Percentiles rank a stretch among this genome's conserved stretches.
Conservation (phyloP, 163 green algal genomes). For the Scenedesmus sp. region DNA sequence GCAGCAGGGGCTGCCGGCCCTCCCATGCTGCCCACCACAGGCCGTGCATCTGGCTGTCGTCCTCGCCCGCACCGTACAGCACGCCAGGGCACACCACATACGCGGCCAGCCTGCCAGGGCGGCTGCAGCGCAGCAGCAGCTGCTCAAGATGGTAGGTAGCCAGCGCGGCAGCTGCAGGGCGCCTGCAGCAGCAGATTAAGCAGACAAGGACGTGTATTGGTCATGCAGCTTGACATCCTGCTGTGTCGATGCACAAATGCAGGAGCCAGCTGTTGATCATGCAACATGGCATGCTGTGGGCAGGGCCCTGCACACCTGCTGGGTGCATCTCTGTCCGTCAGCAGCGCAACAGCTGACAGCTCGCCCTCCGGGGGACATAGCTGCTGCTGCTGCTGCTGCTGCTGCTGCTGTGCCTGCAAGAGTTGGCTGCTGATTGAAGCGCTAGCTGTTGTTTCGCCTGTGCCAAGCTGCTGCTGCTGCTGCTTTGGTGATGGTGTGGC, state of each 20-base stretch:
- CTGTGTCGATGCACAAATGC: neutral
- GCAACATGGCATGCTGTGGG: neutral
- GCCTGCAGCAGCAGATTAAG: neutral
- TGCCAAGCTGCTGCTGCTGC: constrained; percentile 19
- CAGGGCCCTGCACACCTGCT: neutral
- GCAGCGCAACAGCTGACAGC: neutral
- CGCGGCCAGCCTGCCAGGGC: constrained; percentile 54
- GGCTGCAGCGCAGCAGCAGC: constrained; percentile 54
- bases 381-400: neutral
- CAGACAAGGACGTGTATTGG: neutral
- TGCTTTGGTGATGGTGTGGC: constrained; percentile 33
- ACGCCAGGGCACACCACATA: constrained; percentile 65
- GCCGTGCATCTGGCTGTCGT: constrained; percentile 58
- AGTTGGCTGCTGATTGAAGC: neutral
- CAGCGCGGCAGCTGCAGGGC: neutral
- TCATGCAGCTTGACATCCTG: neutral
- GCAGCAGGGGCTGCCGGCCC: constrained; percentile 13
- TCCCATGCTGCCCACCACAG: constrained; percentile 55
- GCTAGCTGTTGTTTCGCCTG: neutral
- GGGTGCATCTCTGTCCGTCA: constrained; percentile 49
- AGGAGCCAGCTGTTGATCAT: neutral
- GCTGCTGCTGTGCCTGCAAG: neutral
- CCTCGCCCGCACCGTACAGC: constrained; percentile 67
- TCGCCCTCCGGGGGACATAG: neutral
- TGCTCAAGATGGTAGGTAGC: constrained; percentile 61